Evolutionary conservation across 2,329 filamentous ascomycete species (phyloP).

Genomic region (Anisogramma anomala): DNA sequence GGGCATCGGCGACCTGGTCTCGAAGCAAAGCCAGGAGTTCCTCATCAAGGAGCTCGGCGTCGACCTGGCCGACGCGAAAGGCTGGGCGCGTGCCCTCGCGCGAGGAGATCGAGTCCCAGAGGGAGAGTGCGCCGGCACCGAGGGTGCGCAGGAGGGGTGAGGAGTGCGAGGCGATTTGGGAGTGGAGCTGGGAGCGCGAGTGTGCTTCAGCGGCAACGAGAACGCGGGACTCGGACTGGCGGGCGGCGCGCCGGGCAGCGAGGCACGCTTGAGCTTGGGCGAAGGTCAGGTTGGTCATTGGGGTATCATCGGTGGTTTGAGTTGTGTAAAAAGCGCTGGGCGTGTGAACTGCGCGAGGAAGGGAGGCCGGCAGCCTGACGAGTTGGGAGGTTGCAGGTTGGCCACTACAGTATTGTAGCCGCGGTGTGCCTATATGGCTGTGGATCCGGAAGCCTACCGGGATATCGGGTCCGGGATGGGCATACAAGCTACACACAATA

Average conservation of each 20-base stretch:
- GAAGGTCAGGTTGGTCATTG: constrained; percentile 55
- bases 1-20: constrained; percentile 71
- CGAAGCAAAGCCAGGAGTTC: constrained; percentile 80
- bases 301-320: not conserved
- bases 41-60: constrained; percentile 88
- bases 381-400: too few species aligned
- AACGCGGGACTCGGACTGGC: constrained; percentile 54
- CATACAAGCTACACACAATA: too few species aligned
- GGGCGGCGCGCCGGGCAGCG: constrained; percentile 64
- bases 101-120: constrained; percentile 62
- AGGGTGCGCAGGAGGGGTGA: constrained; percentile 45
- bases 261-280: constrained; percentile 82
- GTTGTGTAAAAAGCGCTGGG: too few species aligned
- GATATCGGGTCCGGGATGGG: too few species aligned
- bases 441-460: too few species aligned
- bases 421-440: too few species aligned
- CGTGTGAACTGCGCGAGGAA: too few species aligned
- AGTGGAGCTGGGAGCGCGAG: constrained; percentile 25
- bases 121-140: constrained; percentile 40
- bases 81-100: constrained; percentile 71
- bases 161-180: constrained; percentile 40
- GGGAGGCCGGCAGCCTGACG: too few species aligned
- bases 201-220: constrained; percentile 35
- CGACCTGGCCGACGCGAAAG: constrained; percentile 90
- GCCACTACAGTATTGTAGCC: too few species aligned